Conservation (phyloP, 1,284 basidiomycete genomes). For the Termitomyces sp. region DNA sequence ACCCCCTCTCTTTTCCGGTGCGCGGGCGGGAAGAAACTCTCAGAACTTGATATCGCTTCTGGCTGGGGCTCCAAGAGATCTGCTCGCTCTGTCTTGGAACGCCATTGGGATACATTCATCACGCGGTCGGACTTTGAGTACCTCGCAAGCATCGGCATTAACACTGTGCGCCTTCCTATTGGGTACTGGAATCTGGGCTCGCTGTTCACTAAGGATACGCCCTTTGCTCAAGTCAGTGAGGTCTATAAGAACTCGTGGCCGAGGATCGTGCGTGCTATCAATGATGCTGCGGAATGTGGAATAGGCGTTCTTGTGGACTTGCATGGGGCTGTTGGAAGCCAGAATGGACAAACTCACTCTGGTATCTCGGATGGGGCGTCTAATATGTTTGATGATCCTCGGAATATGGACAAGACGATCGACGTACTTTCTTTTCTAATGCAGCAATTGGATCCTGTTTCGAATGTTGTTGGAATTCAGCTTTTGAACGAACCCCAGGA, state of each 20-base stretch:
- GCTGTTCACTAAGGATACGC: constrained; percentile 43
- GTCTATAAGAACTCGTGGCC: constrained; percentile 67
- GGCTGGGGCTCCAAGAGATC: constrained; percentile 43
- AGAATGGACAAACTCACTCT: constrained; percentile 69
- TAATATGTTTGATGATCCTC: constrained; percentile 47
- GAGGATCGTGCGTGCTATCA: constrained; percentile 57
- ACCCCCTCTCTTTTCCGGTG: constrained; percentile 64
- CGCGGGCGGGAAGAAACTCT: constrained; percentile 46
- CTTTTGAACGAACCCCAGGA: constrained; percentile 71
- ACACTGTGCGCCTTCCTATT: constrained; percentile 68
- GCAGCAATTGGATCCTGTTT: constrained; percentile 51
- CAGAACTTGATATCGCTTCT: constrained; percentile 53
- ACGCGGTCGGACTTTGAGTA: constrained; percentile 60
- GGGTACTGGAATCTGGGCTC: constrained; percentile 64
- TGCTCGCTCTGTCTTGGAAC: constrained; percentile 58
- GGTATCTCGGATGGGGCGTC: constrained; percentile 63
- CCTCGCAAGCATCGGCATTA: constrained; percentile 60
- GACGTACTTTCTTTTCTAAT: constrained; percentile 53
- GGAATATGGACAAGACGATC: constrained; percentile 56
- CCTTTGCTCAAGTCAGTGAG: constrained; percentile 49
- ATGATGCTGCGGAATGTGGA: constrained; percentile 57
- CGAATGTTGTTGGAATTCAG: constrained; percentile 75
- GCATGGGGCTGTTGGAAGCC: constrained; percentile 70
- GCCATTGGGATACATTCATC: constrained; percentile 80
- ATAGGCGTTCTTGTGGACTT: constrained; percentile 76